Percentiles rank a stretch among this genome's conserved stretches.
These are phyloP conservation scores for Peniophora sp. DNA, from an alignment of 1,284 basidiomycete genomes.

Conservation along the genomic window DNA sequence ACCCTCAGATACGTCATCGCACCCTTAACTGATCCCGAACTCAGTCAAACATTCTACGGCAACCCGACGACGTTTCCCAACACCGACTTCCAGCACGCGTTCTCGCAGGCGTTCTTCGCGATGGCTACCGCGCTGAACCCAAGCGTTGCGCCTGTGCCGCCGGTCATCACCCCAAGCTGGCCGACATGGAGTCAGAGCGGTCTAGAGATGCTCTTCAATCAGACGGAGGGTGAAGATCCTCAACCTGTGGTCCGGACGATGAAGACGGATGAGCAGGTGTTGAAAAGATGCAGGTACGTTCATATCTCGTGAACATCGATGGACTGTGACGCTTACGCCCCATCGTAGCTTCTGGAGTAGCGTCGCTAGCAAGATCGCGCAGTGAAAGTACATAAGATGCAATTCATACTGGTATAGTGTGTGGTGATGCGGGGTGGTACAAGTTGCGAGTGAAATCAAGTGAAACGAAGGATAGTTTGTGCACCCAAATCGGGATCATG, in stretches of 20 bases:
- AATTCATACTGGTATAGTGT: too few species aligned
- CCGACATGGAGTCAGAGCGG: neutral
- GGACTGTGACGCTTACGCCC: too few species aligned
- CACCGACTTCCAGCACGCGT: neutral
- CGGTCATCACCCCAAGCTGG: neutral
- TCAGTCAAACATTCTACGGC: slow-evolving; percentile 18
- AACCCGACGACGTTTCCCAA: slow-evolving; percentile 12
- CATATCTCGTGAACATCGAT: too few species aligned
- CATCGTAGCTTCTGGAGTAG: too few species aligned
- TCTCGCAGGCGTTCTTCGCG: neutral
- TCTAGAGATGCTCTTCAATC: neutral
- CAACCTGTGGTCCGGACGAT: neutral
- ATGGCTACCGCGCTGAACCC: neutral
- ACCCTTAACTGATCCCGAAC: slow-evolving; percentile 1
- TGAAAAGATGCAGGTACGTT: slow-evolving; percentile 2
- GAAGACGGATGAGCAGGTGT: neutral
- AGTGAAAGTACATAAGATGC: too few species aligned
- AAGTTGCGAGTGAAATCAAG: too few species aligned
- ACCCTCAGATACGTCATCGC: too few species aligned
- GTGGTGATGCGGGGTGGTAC: too few species aligned
- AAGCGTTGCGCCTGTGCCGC: neutral
- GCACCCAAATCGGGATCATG: too few species aligned
- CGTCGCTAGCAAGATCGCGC: too few species aligned
- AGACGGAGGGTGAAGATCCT: neutral
- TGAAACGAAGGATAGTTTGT: too few species aligned